These are phyloP conservation scores for Erysiphe neolycopersici DNA, from an alignment of 2,329 filamentous ascomycete species.

Conservation along the genomic window DNA sequence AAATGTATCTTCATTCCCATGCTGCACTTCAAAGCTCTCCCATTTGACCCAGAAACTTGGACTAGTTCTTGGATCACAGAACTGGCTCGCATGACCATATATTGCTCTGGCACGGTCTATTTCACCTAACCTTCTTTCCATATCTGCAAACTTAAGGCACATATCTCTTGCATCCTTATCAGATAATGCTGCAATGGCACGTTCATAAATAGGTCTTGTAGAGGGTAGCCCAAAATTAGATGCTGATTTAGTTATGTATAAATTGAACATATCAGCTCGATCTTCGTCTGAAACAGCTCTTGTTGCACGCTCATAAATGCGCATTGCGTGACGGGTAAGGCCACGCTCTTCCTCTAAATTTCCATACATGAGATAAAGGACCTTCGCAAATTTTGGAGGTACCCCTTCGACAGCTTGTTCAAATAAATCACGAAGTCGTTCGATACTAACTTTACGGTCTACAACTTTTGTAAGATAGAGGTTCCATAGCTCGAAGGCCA, in stretches of 20 bases:
- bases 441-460: slow-evolving; percentile 84
- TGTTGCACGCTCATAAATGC: slow-evolving; percentile 93
- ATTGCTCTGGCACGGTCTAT: slow-evolving; percentile 90
- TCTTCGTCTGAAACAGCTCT: slow-evolving; percentile 88
- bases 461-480: slow-evolving; percentile 93
- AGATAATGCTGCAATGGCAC: slow-evolving; percentile 76
- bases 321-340: slow-evolving; percentile 87
- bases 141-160: slow-evolving; percentile 96
- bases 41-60: slow-evolving; percentile 86
- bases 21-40: slow-evolving; percentile 91
- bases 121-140: slow-evolving; percentile 75
- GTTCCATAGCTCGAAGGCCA: slow-evolving; percentile 97
- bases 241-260: slow-evolving; percentile 96
- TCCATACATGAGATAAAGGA: slow-evolving; percentile 93
- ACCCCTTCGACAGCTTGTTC: slow-evolving; percentile 91
- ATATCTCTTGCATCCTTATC: slow-evolving; percentile 86
- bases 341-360: slow-evolving; percentile 90
- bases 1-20: slow-evolving; percentile 97
- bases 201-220: slow-evolving; percentile 84
- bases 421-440: slow-evolving; percentile 78
- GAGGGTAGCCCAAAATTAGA: slow-evolving; percentile 94
- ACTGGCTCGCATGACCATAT: slow-evolving; percentile 89
- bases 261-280: slow-evolving; percentile 91
- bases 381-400: slow-evolving; percentile 85
- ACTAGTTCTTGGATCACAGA: slow-evolving; percentile 81